Percentiles rank a stretch among this genome's conserved stretches.
Evolutionary conservation across 1,139 yeast species (phyloP).

Genomic region (Diutina catenulata): DNA sequence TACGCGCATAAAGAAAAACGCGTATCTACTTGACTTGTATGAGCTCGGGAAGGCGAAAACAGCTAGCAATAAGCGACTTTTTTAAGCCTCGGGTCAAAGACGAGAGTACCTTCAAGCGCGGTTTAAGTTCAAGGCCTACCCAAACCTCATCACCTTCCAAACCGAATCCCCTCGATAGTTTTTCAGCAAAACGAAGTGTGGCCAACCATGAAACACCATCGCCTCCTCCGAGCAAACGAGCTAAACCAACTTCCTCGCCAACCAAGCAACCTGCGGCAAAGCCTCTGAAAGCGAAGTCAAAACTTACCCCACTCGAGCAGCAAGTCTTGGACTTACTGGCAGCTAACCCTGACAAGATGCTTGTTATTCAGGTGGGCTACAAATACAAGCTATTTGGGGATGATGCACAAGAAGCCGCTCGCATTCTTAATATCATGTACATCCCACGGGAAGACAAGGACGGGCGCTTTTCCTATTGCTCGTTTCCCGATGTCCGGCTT

Average conservation of each 20-base stretch:
- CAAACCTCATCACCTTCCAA: not conserved
- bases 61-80: slow-evolving; percentile 3
- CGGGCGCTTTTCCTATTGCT: slow-evolving; percentile 67
- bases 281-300: not conserved
- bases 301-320: slow-evolving; percentile 63
- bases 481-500: slow-evolving; percentile 69
- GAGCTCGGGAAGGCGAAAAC: too few species aligned
- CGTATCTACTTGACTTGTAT: too few species aligned
- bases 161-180: not conserved
- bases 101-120: not conserved
- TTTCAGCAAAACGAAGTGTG: not conserved
- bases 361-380: slow-evolving; percentile 84
- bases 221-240: too few species aligned
- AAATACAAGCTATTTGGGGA: slow-evolving; percentile 78
- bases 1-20: too few species aligned
- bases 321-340: slow-evolving; percentile 60
- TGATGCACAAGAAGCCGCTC: slow-evolving; percentile 66
- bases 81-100: not conserved
- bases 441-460: slow-evolving; percentile 49
- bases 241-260: too few species aligned
- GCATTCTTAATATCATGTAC: slow-evolving; percentile 56
- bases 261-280: not conserved
- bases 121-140: not conserved
- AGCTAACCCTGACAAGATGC: slow-evolving; percentile 48
- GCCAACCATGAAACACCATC: not conserved